phyloP scores from a whole-genome alignment of 768 basidiomycete species.

The Suillus bovinus region DNA sequence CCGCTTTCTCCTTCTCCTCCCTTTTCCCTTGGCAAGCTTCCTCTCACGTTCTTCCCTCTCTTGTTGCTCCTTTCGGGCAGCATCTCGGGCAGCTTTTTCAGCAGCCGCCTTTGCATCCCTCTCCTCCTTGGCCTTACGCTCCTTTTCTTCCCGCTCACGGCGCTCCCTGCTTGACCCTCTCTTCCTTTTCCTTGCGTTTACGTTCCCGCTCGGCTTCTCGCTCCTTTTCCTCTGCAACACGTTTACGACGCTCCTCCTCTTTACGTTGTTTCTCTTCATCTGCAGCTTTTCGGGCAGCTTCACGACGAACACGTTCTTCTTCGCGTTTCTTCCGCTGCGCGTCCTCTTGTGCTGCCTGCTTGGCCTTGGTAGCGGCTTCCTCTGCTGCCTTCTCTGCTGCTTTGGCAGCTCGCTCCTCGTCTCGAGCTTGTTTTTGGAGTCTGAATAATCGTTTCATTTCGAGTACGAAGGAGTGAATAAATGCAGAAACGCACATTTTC shows the following conservation, averaged over 20 bases:
- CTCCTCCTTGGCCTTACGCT: conserved; percentile 66
- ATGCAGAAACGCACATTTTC: conserved; percentile 66
- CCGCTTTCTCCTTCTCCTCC: conserved; percentile 58
- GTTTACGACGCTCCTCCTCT: conserved; percentile 81
- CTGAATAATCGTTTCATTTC: conserved; percentile 39
- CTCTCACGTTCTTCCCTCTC: conserved; percentile 70
- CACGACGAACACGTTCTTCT: conserved; percentile 81
- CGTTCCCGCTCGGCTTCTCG: conserved; percentile 75
- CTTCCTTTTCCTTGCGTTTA: conserved; percentile 75
- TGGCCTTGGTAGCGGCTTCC: conserved; percentile 75
- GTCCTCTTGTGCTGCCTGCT: conserved; percentile 76
- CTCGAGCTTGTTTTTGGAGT: conserved; percentile 89
- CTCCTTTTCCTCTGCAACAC: conserved; percentile 78
- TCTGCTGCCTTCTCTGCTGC: conserved; percentile 88
- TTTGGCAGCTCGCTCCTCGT: conserved; percentile 82
- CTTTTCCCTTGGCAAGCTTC: conserved; percentile 65
- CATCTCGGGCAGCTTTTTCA: conserved; percentile 47
- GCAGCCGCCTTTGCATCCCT: conserved; percentile 54
- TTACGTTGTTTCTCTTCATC: conserved; percentile 84
- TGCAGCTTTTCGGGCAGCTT: conserved; percentile 69
- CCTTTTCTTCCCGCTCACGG: conserved; percentile 58
- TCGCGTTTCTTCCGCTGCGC: conserved; percentile 80
- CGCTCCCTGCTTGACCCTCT: conserved; percentile 53
- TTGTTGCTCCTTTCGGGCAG: conserved; percentile 43
- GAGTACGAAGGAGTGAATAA: conserved; percentile 6